These are phyloP conservation scores for Ceratonia siliqua DNA, from an alignment of 306 rosid genomes.

Conservation along the genomic window DNA sequence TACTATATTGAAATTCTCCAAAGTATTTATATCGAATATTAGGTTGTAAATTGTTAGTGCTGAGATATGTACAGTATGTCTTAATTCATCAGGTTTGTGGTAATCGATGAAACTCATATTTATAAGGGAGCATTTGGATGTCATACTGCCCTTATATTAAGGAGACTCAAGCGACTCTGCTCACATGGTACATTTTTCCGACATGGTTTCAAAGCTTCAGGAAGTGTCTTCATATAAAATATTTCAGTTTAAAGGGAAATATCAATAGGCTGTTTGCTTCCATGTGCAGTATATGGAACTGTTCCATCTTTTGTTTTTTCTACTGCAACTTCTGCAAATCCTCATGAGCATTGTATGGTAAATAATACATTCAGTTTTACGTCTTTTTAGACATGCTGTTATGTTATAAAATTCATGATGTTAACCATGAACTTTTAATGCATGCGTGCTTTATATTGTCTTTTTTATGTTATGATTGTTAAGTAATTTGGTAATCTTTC, in stretches of 20 bases:
- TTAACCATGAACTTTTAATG: neutral
- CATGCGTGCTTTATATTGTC: slow-evolving; percentile 1
- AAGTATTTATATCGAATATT: slow-evolving; percentile 26
- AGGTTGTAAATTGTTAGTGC: slow-evolving; percentile 16
- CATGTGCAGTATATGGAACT: slow-evolving; percentile 83
- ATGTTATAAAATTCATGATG: slow-evolving; percentile 8
- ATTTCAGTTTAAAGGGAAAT: slow-evolving; percentile 27
- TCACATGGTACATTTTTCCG: slow-evolving; percentile 57
- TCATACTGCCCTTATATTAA: slow-evolving; percentile 79
- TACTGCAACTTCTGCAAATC: slow-evolving; percentile 94
- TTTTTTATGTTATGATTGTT: slow-evolving; percentile 15
- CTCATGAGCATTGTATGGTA: slow-evolving; percentile 88
- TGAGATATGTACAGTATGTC: slow-evolving; percentile 22
- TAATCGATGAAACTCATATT: slow-evolving; percentile 86
- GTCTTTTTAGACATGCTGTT: slow-evolving; percentile 12
- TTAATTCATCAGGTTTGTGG: slow-evolving; percentile 66
- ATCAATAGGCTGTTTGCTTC: slow-evolving; percentile 31
- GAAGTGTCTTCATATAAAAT: slow-evolving; percentile 29
- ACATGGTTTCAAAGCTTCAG: slow-evolving; percentile 17
- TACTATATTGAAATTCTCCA: neutral
- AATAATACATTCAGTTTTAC: slow-evolving; percentile 29
- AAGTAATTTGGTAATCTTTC: slow-evolving; percentile 13
- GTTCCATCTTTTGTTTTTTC: slow-evolving; percentile 88
- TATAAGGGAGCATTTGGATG: slow-evolving; percentile 98
- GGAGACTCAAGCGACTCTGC: slow-evolving; percentile 87